Conservation (phyloP, 768 basidiomycete species). For the Pleurotus cornucopiae region DNA sequence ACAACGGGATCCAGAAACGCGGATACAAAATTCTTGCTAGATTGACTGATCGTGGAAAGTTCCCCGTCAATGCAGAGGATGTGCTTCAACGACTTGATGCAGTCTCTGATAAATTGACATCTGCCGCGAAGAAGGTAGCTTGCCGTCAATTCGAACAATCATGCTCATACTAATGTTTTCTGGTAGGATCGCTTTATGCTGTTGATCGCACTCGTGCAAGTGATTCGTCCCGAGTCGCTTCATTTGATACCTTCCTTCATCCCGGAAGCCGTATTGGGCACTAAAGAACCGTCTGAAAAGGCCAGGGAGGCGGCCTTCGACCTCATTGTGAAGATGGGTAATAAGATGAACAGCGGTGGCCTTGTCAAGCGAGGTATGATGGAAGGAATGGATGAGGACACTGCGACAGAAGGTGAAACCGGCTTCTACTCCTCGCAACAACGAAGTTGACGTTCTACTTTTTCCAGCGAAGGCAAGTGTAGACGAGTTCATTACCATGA, state of each 20-base stretch:
- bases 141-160: not conserved
- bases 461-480: conserved; percentile 60
- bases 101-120: conserved; percentile 56
- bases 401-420: conserved; percentile 42
- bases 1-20: conserved; percentile 93
- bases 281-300: conserved; percentile 95
- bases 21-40: conserved; percentile 85
- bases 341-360: conserved; percentile 87
- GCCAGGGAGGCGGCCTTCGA: conserved; percentile 88
- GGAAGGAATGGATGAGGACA: conserved; percentile 80
- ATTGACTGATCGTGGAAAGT: conserved; percentile 61
- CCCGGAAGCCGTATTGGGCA: conserved; percentile 91
- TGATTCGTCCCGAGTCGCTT: conserved; percentile 64
- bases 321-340: conserved; percentile 85
- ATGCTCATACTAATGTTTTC: conserved; percentile 10
- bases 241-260: conserved; percentile 86
- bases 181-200: conserved; percentile 84
- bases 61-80: conserved; percentile 47
- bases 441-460: conserved; percentile 9
- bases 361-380: conserved; percentile 71
- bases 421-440: conserved; percentile 12
- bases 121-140: conserved; percentile 83
- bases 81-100: conserved; percentile 66
- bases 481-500: conserved; percentile 95
- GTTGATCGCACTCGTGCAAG: conserved; percentile 62